phyloP scores from a whole-genome alignment of 768 basidiomycete genomes.

The Candolleomyces efflorescens region DNA sequence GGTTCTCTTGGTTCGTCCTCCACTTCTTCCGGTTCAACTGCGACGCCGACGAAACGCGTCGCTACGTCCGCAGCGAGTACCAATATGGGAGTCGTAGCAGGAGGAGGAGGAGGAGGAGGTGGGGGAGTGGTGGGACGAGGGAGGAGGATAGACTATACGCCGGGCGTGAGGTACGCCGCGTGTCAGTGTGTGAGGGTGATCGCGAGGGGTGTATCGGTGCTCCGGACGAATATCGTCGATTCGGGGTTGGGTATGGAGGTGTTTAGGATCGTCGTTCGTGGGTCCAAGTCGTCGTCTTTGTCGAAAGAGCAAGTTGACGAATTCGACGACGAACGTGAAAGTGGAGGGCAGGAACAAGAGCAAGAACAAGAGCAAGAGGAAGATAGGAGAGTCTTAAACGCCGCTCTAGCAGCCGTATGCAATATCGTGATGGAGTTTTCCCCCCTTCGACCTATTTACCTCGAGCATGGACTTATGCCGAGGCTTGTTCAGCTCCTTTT shows the following conservation, averaged over 20 bases:
- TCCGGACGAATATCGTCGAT: slow-evolving; percentile 84
- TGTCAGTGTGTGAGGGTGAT: slow-evolving; percentile 84
- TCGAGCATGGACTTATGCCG: slow-evolving; percentile 64
- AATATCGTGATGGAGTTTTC: slow-evolving; percentile 88
- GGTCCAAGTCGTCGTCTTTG: not conserved
- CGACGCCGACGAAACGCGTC: not conserved
- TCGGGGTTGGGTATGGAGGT: slow-evolving; percentile 72
- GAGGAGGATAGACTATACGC: slow-evolving; percentile 18
- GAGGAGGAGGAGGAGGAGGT: no score
- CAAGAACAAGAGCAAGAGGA: slow-evolving; percentile 50
- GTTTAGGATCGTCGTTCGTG: slow-evolving; percentile 42
- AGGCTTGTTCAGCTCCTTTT: slow-evolving; percentile 53
- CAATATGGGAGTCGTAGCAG: no score
- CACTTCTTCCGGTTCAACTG: not conserved
- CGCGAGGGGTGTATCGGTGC: slow-evolving; percentile 70
- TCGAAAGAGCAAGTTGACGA: no score
- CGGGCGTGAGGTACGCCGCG: slow-evolving; percentile 80
- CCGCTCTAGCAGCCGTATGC: slow-evolving; percentile 72
- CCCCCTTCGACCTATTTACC: slow-evolving; percentile 59
- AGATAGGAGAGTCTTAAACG: slow-evolving; percentile 65
- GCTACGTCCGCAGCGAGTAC: no score
- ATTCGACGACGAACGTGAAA: not conserved
- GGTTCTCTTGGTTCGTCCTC: no score
- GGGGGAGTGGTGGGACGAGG: not conserved
- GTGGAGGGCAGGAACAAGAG: not conserved